A percentile compares a stretch with the other conserved stretches of the same genome.
phyloP scores from a whole-genome alignment of 129 eudicot species.

The Oenanthe sinensis region DNA sequence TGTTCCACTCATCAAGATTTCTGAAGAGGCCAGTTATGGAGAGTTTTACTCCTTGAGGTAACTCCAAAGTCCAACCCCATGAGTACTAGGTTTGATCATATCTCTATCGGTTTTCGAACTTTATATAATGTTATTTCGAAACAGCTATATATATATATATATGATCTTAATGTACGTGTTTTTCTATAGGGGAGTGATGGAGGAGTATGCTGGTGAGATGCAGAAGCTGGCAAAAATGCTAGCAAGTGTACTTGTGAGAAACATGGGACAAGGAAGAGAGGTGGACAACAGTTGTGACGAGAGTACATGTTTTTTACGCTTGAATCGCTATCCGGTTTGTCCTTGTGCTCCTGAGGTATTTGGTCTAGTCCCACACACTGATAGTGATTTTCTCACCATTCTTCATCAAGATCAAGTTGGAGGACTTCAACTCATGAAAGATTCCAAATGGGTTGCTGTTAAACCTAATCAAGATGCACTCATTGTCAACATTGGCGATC shows the following conservation, averaged over 20 bases:
- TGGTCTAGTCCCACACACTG: constrained; percentile 70
- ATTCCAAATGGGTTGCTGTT: constrained; percentile 67
- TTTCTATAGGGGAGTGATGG: constrained; percentile 52
- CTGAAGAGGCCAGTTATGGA: constrained; percentile 37
- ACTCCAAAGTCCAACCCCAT: neutral
- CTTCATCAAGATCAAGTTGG: constrained; percentile 73
- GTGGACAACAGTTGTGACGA: constrained; percentile 43
- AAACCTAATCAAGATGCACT: constrained; percentile 66
- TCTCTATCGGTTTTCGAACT: neutral
- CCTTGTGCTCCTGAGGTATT: constrained; percentile 40
- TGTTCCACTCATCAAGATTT: constrained; percentile 52
- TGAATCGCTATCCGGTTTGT: constrained; percentile 57
- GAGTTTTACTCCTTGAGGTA: constrained; percentile 36
- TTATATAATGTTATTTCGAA: neutral
- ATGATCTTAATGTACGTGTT: neutral
- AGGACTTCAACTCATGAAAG: constrained; percentile 71
- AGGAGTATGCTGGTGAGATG: constrained; percentile 56
- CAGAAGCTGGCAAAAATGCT: constrained; percentile 48
- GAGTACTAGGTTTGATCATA: no score
- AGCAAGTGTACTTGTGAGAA: constrained; percentile 33
- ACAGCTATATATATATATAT: neutral
- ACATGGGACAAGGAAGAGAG: constrained; percentile 34
- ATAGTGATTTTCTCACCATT: constrained; percentile 65
- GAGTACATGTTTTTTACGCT: constrained; percentile 55
- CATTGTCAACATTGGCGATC: constrained; percentile 71